A percentile compares a stretch with the other conserved stretches of the same genome.
phyloP scores from a whole-genome alignment of 352 stramenopile genomes.

The Phytophthora rubi region DNA sequence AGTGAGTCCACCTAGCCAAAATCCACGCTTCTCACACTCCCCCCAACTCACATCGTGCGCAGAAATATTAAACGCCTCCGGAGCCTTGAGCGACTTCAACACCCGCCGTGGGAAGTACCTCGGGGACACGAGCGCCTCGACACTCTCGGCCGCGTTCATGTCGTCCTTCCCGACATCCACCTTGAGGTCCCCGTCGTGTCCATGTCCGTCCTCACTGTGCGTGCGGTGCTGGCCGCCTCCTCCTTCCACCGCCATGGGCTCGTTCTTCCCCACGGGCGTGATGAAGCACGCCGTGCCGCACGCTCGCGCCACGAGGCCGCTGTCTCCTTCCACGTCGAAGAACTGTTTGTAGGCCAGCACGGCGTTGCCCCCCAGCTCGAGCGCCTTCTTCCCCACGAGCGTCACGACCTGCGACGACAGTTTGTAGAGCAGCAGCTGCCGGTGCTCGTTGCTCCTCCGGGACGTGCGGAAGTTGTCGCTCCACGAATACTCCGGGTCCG shows the following conservation, averaged over 20 bases:
- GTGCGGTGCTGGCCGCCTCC: constrained; percentile 32
- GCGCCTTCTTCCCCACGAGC: constrained; percentile 94
- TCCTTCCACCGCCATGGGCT: constrained; percentile 20
- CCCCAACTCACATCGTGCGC: constrained; percentile 66
- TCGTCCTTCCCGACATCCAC: constrained; percentile 45
- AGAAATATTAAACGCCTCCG: constrained; percentile 76
- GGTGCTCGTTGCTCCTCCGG: constrained; percentile 95
- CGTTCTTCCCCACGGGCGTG: constrained; percentile 68
- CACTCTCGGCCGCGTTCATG: constrained; percentile 26
- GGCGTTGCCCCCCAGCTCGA: constrained; percentile 97
- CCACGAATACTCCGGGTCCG: constrained; percentile 99
- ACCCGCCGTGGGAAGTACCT: constrained; percentile 61
- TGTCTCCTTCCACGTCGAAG: constrained; percentile 99
- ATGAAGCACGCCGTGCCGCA: constrained; percentile 95
- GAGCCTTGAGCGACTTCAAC: constrained; percentile 53
- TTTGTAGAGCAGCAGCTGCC: constrained; percentile 96
- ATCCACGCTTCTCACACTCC: background rate
- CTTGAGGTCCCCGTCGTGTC: constrained; percentile 38
- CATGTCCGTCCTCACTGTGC: constrained; percentile 47
- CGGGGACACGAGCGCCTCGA: constrained; percentile 53
- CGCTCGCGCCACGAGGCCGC: constrained; percentile 95
- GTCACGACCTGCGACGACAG: constrained; percentile 88
- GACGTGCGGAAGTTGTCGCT: constrained; percentile 94
- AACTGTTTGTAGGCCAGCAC: constrained; percentile 98
- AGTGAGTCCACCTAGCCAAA: constrained; percentile 5